phyloP scores from a whole-genome alignment of 257 asterid genomes.

The Solanum etuberosum region DNA sequence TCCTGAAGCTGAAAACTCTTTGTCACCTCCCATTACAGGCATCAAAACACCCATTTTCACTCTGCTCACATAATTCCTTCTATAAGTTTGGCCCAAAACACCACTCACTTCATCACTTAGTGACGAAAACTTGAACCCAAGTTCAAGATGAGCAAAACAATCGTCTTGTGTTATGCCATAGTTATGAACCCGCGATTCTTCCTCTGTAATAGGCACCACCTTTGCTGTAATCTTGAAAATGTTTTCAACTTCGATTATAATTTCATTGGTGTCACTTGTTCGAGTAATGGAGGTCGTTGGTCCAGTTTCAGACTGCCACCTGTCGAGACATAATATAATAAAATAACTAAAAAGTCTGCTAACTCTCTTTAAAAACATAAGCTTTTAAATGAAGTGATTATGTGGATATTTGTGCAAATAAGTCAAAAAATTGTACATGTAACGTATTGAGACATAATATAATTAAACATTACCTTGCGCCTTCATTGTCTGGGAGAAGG shows the following conservation, averaged over 20 bases:
- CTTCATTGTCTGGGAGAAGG: slow-evolving; percentile 11
- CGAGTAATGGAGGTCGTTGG: slow-evolving; percentile 11
- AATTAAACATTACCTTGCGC: not conserved
- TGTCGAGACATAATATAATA: not conserved
- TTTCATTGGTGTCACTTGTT: not conserved
- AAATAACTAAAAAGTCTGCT: not conserved
- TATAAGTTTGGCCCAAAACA: slow-evolving; percentile 52
- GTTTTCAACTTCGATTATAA: not conserved
- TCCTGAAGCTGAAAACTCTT: slow-evolving; percentile 19
- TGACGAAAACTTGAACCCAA: slow-evolving; percentile 40
- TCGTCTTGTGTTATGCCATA: slow-evolving; percentile 35
- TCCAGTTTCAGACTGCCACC: slow-evolving; percentile 12
- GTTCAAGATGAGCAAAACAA: slow-evolving; percentile 54
- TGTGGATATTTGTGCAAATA: not conserved
- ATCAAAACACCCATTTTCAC: slow-evolving; percentile 6
- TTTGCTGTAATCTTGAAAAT: not conserved
- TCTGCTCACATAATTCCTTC: slow-evolving; percentile 34
- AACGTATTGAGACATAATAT: not conserved
- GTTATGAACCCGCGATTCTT: slow-evolving; percentile 34
- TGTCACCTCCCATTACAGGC: slow-evolving; percentile 59
- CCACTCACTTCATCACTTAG: slow-evolving; percentile 27
- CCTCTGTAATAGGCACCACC: slow-evolving; percentile 29
- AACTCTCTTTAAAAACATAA: too few relatives aligned
- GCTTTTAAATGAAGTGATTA: too few relatives aligned
- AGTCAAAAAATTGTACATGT: not conserved